Percentiles rank a stretch among this genome's conserved stretches.
Conservation (phyloP, 805 yeast genomes). For the Saturnispora besseyi region DNA sequence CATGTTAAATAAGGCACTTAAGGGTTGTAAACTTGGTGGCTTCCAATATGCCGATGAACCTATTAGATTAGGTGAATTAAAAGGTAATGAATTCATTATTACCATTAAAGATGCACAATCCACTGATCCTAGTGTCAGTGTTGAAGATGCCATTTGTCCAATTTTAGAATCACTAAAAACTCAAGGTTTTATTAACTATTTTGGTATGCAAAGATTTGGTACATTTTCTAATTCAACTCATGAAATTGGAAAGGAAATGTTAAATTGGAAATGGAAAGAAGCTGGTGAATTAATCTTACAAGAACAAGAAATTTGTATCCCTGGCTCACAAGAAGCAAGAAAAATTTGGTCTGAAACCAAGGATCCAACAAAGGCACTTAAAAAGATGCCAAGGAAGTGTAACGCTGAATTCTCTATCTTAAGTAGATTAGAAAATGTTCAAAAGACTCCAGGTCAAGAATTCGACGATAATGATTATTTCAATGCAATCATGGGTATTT, state of each 20-base stretch:
- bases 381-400: slow-evolving; percentile 79
- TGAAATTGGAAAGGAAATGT: slow-evolving; percentile 62
- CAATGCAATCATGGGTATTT: slow-evolving; percentile 78
- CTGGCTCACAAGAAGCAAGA: slow-evolving; percentile 79
- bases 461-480: slow-evolving; percentile 52
- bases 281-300: slow-evolving; percentile 74
- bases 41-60: slow-evolving; percentile 56
- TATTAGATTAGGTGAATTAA: slow-evolving; percentile 70
- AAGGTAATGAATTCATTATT: slow-evolving; percentile 83
- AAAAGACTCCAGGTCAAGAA: slow-evolving; percentile 36
- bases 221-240: slow-evolving; percentile 92
- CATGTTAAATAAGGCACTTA: slow-evolving; percentile 63
- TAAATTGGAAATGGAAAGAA: slow-evolving; percentile 66
- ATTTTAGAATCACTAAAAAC: slow-evolving; percentile 50
- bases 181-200: slow-evolving; percentile 85
- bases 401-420: slow-evolving; percentile 76
- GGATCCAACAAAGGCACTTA: slow-evolving; percentile 57
- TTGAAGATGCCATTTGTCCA: slow-evolving; percentile 39
- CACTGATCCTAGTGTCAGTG: slow-evolving; percentile 24
- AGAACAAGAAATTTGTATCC: slow-evolving; percentile 77
- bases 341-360: slow-evolving; percentile 67
- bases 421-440: slow-evolving; percentile 45
- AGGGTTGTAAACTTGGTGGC: slow-evolving; percentile 74
- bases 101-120: slow-evolving; percentile 67
- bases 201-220: slow-evolving; percentile 98